Evolutionary conservation across 768 basidiomycete genomes (phyloP), one percentile per base, ranked within the genome.

Genomic region (Podaxis sp.): DNA sequence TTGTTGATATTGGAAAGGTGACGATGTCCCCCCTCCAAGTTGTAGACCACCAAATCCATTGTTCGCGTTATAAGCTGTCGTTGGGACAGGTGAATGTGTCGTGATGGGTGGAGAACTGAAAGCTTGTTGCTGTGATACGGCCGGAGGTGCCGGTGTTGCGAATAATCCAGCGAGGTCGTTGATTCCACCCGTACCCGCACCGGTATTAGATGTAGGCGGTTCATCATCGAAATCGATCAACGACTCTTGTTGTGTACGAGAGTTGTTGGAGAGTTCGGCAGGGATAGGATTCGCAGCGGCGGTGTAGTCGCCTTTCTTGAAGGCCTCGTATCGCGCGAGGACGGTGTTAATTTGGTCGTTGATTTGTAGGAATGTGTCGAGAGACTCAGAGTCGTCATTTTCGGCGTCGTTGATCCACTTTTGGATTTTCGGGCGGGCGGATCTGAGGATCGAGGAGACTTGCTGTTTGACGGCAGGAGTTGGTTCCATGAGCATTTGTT

Each of bases 341-440:
- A 95, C 94, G 19, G 86, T 91, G 77, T 99, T 99, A 75, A 99
- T 95, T 70, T 97, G 92, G 75, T 99, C 97, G 74, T 99, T 99
- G 64, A 96, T 96, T 73, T 99, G 87, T 17, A 99, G 80, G 73
- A 97, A 90, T 2, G 94, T 94, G 64, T 96, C 96, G 67, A 98
- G 84, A 36, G 93, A 92, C 66, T 95, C 94, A 2, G 93, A 86
- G 74, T 96, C 94, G 44, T 95, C 90, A 2, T 87, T 82, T 69
- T 95, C 90, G 17, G 94, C 95, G 68, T 98, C 95, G 9, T 91
- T 93, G 63, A 99, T 92, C 96, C 97, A 99, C 70, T 95, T 96
- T 75, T 99, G 97, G 51, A 99, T 84, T 78, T 92, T 98, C 0
- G 97, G 97, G 52, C 95, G 84, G 2, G 96, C 95, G 51, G 84